phyloP scores from a whole-genome alignment of 2,329 filamentous ascomycete species.

The Alternaria burnsii region DNA sequence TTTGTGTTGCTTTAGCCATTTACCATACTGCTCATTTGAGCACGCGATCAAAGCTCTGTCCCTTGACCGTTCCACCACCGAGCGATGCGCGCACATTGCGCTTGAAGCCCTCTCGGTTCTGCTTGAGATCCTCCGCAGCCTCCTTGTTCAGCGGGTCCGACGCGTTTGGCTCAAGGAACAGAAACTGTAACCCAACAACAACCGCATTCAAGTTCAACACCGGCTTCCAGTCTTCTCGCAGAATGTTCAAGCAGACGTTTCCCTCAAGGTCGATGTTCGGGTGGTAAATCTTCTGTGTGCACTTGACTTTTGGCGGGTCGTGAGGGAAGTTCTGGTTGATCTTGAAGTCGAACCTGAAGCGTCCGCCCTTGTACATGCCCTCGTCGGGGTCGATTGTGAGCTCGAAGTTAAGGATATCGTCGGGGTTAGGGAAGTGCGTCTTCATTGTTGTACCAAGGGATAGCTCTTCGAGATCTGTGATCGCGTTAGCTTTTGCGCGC shows the following conservation, averaged over 20 bases:
- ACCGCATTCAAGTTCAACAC: slow-evolving; percentile 96
- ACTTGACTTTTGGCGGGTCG: slow-evolving; percentile 96
- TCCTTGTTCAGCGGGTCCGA: slow-evolving; percentile 99
- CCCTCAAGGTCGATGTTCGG: slow-evolving; percentile 98
- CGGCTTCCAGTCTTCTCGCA: slow-evolving; percentile 98
- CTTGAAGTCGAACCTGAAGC: slow-evolving; percentile 88
- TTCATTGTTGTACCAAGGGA: slow-evolving; percentile 82
- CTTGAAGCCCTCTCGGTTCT: slow-evolving; percentile 88
- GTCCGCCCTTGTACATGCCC: slow-evolving; percentile 85
- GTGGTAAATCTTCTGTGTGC: slow-evolving; percentile 98
- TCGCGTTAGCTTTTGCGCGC: slow-evolving; percentile 18
- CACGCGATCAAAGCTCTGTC: slow-evolving; percentile 79
- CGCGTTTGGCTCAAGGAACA: slow-evolving; percentile 97
- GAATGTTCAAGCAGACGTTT: slow-evolving; percentile 96
- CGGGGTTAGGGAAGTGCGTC: slow-evolving; percentile 80
- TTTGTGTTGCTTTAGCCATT: background rate
- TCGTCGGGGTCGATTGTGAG: slow-evolving; percentile 86
- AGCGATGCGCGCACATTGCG: slow-evolving; percentile 87
- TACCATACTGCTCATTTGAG: slow-evolving; percentile 62
- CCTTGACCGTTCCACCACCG: slow-evolving; percentile 79
- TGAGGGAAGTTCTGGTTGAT: slow-evolving; percentile 97
- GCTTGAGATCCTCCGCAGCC: slow-evolving; percentile 88
- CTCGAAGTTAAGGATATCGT: slow-evolving; percentile 85
- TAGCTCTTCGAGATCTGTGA: slow-evolving; percentile 79
- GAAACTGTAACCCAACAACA: slow-evolving; percentile 93